These are phyloP conservation scores for Oldenlandia corymbosa DNA, from an alignment of 257 asterid genomes.

Conservation along the genomic window DNA sequence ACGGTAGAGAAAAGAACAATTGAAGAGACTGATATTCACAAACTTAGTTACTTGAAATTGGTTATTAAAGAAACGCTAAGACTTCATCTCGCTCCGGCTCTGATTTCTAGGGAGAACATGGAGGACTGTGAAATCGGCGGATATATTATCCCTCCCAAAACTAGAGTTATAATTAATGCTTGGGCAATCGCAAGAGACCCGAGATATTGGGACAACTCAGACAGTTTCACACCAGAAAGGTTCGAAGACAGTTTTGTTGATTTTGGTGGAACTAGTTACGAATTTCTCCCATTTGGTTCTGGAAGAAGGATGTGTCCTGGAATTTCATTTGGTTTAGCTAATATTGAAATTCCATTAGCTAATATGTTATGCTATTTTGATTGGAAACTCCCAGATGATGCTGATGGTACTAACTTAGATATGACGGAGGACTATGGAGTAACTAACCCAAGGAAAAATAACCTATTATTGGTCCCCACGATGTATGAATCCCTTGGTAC, in stretches of 20 bases:
- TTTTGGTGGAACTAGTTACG: conserved; percentile 18
- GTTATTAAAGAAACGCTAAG: conserved; percentile 29
- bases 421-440: conserved; percentile 14
- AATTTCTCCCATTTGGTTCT: conserved; percentile 27
- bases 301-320: conserved; percentile 32
- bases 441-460: not conserved
- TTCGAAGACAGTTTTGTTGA: conserved; percentile 15
- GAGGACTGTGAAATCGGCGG: conserved; percentile 17
- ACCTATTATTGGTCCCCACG: too few species aligned
- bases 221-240: conserved; percentile 18
- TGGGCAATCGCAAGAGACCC: conserved; percentile 27
- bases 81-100: conserved; percentile 19
- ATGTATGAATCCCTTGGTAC: too few species aligned
- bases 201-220: conserved; percentile 20
- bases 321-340: conserved; percentile 10
- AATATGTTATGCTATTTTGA: conserved; percentile 20
- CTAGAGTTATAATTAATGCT: conserved; percentile 11
- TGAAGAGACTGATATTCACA: conserved; percentile 5
- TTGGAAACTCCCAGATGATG: conserved; percentile 22
- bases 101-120: conserved; percentile 16
- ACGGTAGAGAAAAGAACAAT: conserved; percentile 8
- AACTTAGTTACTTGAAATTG: conserved; percentile 13
- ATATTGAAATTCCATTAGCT: conserved; percentile 17
- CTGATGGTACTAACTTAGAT: conserved; percentile 4
- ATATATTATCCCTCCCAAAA: conserved; percentile 7